These are phyloP conservation scores for Tylopilus subfusipes DNA, from an alignment of 768 basidiomycete genomes.

Conservation along the genomic window DNA sequence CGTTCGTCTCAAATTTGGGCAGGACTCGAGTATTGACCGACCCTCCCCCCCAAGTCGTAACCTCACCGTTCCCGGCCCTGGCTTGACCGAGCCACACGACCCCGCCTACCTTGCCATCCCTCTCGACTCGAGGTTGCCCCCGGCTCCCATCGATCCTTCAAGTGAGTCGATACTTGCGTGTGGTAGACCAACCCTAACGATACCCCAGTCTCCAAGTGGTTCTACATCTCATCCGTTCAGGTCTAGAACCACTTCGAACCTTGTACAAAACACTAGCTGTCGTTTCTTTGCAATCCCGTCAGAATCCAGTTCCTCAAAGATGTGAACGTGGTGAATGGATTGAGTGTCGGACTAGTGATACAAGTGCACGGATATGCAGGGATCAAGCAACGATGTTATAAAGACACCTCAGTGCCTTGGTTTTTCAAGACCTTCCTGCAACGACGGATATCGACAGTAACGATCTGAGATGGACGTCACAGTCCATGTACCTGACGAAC, in stretches of 20 bases:
- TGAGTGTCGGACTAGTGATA: slow-evolving; percentile 20
- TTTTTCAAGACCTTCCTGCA: slow-evolving; percentile 49
- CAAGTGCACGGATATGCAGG: slow-evolving; percentile 25
- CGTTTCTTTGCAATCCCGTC: slow-evolving; percentile 2
- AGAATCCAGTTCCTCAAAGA: not conserved
- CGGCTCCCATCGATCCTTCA: slow-evolving; percentile 87
- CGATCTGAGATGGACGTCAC: slow-evolving; percentile 89
- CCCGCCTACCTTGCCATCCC: slow-evolving; percentile 64
- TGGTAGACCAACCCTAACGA: slow-evolving; percentile 9
- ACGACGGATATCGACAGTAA: slow-evolving; percentile 83
- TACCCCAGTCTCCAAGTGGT: slow-evolving; percentile 79
- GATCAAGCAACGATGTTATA: slow-evolving; percentile 5
- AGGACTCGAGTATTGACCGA: not conserved
- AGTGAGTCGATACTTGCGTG: slow-evolving; percentile 46
- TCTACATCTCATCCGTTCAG: slow-evolving; percentile 89
- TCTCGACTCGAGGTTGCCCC: slow-evolving; percentile 73
- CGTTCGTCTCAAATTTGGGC: slow-evolving; percentile 27
- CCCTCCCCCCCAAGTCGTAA: slow-evolving; percentile 62
- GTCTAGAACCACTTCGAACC: slow-evolving; percentile 40
- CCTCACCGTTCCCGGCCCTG: slow-evolving; percentile 69
- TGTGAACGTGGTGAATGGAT: not conserved
- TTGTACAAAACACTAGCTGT: not conserved
- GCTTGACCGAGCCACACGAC: slow-evolving; percentile 60
- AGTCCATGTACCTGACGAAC: slow-evolving; percentile 74
- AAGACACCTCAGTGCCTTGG: slow-evolving; percentile 19